Conservation (phyloP, 1,284 basidiomycete species). For the Apiotrichum gracile region DNA sequence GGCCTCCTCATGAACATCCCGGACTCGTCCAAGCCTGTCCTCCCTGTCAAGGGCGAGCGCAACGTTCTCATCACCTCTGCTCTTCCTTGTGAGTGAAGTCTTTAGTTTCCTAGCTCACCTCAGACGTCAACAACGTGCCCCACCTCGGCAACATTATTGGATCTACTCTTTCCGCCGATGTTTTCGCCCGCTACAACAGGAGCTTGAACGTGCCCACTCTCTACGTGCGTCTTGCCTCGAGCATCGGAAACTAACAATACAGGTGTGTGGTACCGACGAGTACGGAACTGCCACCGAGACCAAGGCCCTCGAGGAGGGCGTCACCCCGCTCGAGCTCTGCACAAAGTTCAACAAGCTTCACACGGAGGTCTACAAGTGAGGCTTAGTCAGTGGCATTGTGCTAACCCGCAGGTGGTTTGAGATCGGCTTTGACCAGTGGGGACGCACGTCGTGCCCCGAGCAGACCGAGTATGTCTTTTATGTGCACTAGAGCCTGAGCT, state of each 20-base stretch:
- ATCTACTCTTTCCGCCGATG: slow-evolving; percentile 76
- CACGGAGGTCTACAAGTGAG: slow-evolving; percentile 82
- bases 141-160: slow-evolving; percentile 99
- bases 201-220: slow-evolving; percentile 50
- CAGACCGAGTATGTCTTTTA: slow-evolving; percentile 70
- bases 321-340: slow-evolving; percentile 80
- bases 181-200: slow-evolving; percentile 78
- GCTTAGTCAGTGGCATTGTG: neutral
- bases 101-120: neutral
- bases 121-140: slow-evolving; percentile 94
- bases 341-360: slow-evolving; percentile 92
- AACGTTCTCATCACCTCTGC: slow-evolving; percentile 94
- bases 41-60: slow-evolving; percentile 74
- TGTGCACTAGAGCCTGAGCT: slow-evolving; percentile 1
- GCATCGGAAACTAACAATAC: slow-evolving; percentile 52
- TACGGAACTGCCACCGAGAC: slow-evolving; percentile 99
- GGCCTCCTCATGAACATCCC: slow-evolving; percentile 51
- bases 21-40: slow-evolving; percentile 36
- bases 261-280: slow-evolving; percentile 97
- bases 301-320: slow-evolving; percentile 80
- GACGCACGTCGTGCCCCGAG: slow-evolving; percentile 81
- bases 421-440: slow-evolving; percentile 90
- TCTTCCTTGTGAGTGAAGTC: slow-evolving; percentile 59
- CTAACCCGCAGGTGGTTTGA: slow-evolving; percentile 43
- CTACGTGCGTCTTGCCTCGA: slow-evolving; percentile 31